Evolutionary conservation across 2,329 filamentous ascomycete genomes (phyloP).

Genomic region (Cyphellophora europaea): DNA sequence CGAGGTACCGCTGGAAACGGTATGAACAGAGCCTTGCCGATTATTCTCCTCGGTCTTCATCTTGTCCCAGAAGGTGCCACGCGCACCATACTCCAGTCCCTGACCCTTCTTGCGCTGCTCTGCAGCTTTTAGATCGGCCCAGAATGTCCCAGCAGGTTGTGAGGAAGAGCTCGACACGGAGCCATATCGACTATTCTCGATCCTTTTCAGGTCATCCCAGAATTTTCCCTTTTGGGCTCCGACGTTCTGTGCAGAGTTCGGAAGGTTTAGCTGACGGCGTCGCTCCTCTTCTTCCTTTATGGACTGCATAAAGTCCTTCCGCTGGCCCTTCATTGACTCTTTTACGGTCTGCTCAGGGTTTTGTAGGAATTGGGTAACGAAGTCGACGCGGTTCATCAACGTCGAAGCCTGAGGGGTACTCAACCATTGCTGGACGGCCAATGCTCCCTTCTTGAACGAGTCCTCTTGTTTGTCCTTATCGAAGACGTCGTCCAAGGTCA

Average conservation of each 20-base stretch:
- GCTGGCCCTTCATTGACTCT: constrained; percentile 12
- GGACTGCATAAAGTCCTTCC: constrained; percentile 13
- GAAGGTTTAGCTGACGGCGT: constrained; percentile 5
- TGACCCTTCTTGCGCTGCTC: constrained; percentile 11
- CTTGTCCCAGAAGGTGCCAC: constrained; percentile 9
- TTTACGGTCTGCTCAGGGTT: constrained; percentile 16
- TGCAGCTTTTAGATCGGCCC: constrained; percentile 14
- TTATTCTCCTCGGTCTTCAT: constrained; percentile 11
- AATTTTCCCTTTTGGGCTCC: constrained; percentile 9
- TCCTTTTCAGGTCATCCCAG: constrained; percentile 14
- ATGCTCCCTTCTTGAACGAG: constrained; percentile 13
- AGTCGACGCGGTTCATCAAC: constrained; percentile 15
- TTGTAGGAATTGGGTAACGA: constrained; percentile 15
- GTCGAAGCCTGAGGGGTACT: constrained; percentile 13
- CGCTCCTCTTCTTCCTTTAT: constrained; percentile 13
- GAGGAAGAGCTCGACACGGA: constrained; percentile 5
- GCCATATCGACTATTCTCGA: constrained; percentile 13
- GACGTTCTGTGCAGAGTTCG: constrained; percentile 1
- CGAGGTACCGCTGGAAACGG: not conserved
- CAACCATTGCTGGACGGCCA: constrained; percentile 12
- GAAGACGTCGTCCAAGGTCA: constrained; percentile 16
- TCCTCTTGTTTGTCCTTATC: constrained; percentile 16
- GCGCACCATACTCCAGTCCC: not conserved
- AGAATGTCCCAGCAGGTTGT: constrained; percentile 15
- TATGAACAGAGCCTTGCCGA: constrained; percentile 18